A percentile compares a stretch with the other conserved stretches of the same genome.
Conservation (phyloP, 1,284 basidiomycete species). For the Naganishia liquefaciens region DNA sequence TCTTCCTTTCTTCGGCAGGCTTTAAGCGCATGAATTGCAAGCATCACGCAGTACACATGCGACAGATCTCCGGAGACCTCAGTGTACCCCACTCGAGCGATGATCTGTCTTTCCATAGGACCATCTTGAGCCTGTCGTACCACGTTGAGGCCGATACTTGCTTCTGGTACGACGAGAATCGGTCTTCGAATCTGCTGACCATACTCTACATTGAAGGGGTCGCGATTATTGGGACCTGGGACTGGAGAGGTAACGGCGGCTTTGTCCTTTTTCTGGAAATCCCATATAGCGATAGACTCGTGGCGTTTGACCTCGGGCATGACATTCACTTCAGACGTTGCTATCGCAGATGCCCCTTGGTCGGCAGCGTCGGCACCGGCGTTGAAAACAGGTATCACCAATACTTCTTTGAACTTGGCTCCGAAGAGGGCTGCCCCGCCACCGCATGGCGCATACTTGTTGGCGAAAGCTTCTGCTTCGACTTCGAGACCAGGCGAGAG, state of each 20-base stretch:
- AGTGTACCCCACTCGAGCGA: slow-evolving; percentile 40
- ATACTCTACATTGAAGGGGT: slow-evolving; percentile 43
- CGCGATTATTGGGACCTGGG: slow-evolving; percentile 38
- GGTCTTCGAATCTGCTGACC: slow-evolving; percentile 50
- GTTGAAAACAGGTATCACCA: slow-evolving; percentile 49
- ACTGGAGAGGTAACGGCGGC: slow-evolving; percentile 9
- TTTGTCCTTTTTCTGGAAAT: slow-evolving; percentile 38
- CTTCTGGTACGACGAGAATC: slow-evolving; percentile 46
- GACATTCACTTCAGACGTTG: not conserved
- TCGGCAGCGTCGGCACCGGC: slow-evolving; percentile 40
- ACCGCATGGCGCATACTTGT: slow-evolving; percentile 46
- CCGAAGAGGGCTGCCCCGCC: slow-evolving; percentile 49
- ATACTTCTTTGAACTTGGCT: slow-evolving; percentile 36
- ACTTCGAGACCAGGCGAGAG: slow-evolving; percentile 66
- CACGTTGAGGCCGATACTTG: slow-evolving; percentile 41
- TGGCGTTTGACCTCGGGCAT: slow-evolving; percentile 5
- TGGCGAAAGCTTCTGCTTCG: slow-evolving; percentile 61
- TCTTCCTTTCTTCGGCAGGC: not conserved
- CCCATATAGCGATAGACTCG: slow-evolving; percentile 43
- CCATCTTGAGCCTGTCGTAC: slow-evolving; percentile 31
- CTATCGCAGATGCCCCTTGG: slow-evolving; percentile 18
- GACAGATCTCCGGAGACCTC: slow-evolving; percentile 63
- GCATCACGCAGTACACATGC: slow-evolving; percentile 71
- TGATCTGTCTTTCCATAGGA: slow-evolving; percentile 37
- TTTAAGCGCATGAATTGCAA: slow-evolving; percentile 64